These are phyloP conservation scores for Cadophora sp. DNA, from an alignment of 2,329 filamentous ascomycete species.

Conservation along the genomic window DNA sequence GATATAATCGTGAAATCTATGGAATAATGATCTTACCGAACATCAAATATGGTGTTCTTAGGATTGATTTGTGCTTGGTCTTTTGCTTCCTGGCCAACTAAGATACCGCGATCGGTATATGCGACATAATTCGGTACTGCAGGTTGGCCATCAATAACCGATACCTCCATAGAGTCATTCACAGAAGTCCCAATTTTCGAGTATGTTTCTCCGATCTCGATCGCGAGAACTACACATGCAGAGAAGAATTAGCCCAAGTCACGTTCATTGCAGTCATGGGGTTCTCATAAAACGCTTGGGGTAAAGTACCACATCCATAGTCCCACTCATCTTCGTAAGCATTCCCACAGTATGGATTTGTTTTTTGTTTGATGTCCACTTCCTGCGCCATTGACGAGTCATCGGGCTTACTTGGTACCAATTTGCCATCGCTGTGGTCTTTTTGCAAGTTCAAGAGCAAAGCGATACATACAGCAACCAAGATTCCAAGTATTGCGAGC, in stretches of 20 bases:
- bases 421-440: neutral
- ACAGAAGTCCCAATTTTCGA: conserved; percentile 21
- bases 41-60: conserved; percentile 27
- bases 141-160: neutral
- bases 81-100: conserved; percentile 30
- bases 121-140: conserved; percentile 27
- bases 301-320: neutral
- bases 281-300: neutral
- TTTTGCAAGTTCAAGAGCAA: neutral
- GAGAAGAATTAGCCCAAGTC: too few relatives aligned
- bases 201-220: conserved; percentile 25
- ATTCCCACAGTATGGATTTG: neutral
- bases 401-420: neutral
- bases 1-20: neutral
- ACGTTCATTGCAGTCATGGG: too few relatives aligned
- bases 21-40: conserved; percentile 16
- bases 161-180: neutral
- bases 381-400: neutral
- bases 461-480: neutral
- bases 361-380: neutral
- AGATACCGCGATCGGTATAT: conserved; percentile 21
- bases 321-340: neutral
- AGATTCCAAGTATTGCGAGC: neutral
- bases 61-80: conserved; percentile 26
- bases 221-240: conserved; percentile 25